phyloP scores from a whole-genome alignment of 257 asterid species.

The Plantago ovata region DNA sequence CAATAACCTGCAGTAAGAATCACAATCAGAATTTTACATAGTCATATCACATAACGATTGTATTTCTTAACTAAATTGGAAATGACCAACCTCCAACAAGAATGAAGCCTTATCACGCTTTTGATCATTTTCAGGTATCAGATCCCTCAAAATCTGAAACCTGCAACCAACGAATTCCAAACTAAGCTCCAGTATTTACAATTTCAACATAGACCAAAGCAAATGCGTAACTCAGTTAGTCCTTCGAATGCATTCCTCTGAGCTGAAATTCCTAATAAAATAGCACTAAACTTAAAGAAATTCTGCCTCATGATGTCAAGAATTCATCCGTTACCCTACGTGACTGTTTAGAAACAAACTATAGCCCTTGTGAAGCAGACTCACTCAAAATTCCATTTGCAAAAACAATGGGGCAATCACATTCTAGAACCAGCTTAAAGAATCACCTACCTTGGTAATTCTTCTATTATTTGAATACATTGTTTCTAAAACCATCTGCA shows the following conservation, averaged over 20 bases:
- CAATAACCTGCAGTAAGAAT: conserved; percentile 65
- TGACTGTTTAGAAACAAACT: too few species aligned
- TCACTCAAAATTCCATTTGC: too few species aligned
- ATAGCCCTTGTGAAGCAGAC: too few species aligned
- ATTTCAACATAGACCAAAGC: not conserved
- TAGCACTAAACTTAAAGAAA: not conserved
- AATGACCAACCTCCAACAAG: conserved; percentile 62
- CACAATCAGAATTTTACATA: conserved; percentile 17
- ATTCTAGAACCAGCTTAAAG: too few species aligned
- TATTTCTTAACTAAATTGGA: conserved; percentile 13
- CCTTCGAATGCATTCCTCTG: not conserved
- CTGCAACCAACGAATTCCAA: conserved; percentile 33
- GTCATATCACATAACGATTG: not conserved
- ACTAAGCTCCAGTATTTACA: conserved; percentile 15
- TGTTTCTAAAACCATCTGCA: too few species aligned
- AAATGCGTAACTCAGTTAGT: too few species aligned
- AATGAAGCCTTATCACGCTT: conserved; percentile 83
- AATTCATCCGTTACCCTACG: too few species aligned
- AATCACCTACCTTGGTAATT: too few species aligned
- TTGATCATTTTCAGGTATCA: conserved; percentile 79
- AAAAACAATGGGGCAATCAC: too few species aligned
- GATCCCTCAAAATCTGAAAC: conserved; percentile 64
- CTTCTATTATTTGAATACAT: too few species aligned
- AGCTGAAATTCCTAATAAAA: not conserved
- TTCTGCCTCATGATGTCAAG: too few species aligned